A percentile compares a stretch with the other conserved stretches of the same genome.
Conservation (phyloP, 352 stramenopile species). For the Phytophthora brassicae region DNA sequence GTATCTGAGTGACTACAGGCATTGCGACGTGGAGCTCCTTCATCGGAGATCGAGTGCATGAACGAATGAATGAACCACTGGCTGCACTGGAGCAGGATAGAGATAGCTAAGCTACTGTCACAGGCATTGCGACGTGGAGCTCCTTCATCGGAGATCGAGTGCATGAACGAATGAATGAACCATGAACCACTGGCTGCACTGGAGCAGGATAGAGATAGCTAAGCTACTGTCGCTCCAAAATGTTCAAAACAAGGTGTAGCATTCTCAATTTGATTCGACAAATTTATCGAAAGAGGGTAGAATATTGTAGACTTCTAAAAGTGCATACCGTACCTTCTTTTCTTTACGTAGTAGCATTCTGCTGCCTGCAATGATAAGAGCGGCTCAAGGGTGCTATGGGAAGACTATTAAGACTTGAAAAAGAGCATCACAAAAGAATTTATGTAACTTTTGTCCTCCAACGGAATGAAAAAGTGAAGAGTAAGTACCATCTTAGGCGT, state of each 20-base stretch:
- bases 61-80: background rate
- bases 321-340: too few species aligned
- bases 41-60: background rate
- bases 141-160: background rate
- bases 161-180: background rate
- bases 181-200: background rate
- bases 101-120: too few species aligned
- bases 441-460: slow-evolving; percentile 13
- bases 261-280: too few species aligned
- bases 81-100: too few species aligned
- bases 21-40: slow-evolving; percentile 10
- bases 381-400: too few species aligned
- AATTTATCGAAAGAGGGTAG: too few species aligned
- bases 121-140: slow-evolving; percentile 16
- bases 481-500: slow-evolving; percentile 17
- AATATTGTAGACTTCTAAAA: background rate
- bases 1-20: background rate
- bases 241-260: too few species aligned
- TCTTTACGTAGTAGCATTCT: too few species aligned
- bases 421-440: slow-evolving; percentile 10
- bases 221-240: too few species aligned
- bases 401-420: slow-evolving; percentile 8
- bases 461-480: slow-evolving; percentile 5
- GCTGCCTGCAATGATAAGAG: too few species aligned
- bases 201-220: too few species aligned